Conservation (phyloP, 2,329 filamentous ascomycete genomes). For the Knoxdaviesia proteae region DNA sequence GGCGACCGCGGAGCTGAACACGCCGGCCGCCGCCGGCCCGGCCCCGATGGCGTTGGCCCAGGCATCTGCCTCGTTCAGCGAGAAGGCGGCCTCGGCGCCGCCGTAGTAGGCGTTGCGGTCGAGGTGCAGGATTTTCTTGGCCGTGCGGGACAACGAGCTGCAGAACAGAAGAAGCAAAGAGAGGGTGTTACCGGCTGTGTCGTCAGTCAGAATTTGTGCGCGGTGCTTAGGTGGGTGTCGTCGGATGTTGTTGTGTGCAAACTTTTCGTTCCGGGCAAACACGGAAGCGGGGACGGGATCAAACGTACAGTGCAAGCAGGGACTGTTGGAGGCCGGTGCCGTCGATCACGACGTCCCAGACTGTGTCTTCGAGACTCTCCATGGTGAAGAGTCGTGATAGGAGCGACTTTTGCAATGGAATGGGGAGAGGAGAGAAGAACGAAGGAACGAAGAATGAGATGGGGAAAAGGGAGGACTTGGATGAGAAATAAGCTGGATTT, state of each 20-base stretch:
- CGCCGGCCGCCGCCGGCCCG: conserved; percentile 10
- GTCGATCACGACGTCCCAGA: conserved; percentile 62
- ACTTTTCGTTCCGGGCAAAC: background rate
- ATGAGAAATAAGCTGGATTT: background rate
- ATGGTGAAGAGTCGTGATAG: conserved; percentile 20
- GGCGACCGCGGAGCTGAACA: conserved; percentile 17
- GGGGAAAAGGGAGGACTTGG: background rate
- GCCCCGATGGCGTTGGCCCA: conserved; percentile 27
- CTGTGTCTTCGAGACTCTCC: conserved; percentile 54
- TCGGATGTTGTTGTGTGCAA: no score
- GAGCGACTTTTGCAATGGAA: background rate
- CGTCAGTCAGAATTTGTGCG: conserved; percentile 47
- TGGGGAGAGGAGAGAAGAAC: conserved; percentile 6
- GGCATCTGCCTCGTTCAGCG: conserved; percentile 56
- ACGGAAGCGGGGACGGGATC: conserved; percentile 2
- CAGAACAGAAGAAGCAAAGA: conserved; percentile 13
- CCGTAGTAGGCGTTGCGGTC: conserved; percentile 82
- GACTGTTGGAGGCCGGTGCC: conserved; percentile 64
- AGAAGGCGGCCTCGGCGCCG: conserved; percentile 66
- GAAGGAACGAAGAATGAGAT: conserved; percentile 1
- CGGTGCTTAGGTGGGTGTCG: no score
- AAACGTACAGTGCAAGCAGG: conserved; percentile 53
- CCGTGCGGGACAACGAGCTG: conserved; percentile 82
- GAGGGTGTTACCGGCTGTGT: conserved; percentile 15
- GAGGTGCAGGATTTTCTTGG: conserved; percentile 77